Percentiles rank a stretch among this genome's conserved stretches.
phyloP scores from a whole-genome alignment of 2,329 filamentous ascomycete genomes.

The Apiospora kogelbergensis region DNA sequence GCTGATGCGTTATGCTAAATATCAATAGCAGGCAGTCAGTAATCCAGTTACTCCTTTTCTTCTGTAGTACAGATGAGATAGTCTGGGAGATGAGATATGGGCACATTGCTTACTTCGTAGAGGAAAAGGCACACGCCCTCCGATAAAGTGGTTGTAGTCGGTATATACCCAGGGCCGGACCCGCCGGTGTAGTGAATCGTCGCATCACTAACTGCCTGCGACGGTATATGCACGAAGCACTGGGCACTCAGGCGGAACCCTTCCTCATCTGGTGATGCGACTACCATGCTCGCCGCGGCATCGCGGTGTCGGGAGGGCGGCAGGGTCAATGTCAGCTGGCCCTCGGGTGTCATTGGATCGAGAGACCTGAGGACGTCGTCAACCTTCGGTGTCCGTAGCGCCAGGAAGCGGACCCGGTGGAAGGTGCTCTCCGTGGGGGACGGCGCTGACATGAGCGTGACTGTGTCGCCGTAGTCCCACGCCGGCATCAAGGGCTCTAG shows the following conservation, averaged over 20 bases:
- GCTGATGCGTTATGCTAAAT: slow-evolving; percentile 45
- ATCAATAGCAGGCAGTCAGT: neutral
- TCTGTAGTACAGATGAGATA: neutral
- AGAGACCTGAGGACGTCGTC: neutral
- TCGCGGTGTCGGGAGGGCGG: neutral
- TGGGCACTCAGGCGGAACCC: slow-evolving; percentile 5
- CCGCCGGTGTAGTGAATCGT: neutral
- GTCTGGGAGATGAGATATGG: neutral
- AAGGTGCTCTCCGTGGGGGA: neutral
- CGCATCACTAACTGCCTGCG: neutral
- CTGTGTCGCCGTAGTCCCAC: neutral
- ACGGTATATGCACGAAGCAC: neutral
- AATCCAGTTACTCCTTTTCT: neutral
- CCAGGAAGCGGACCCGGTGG: neutral
- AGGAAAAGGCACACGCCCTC: slow-evolving; percentile 51
- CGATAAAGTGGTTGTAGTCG: slow-evolving; percentile 11
- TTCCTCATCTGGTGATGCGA: neutral
- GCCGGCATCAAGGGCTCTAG: neutral
- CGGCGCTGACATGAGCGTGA: neutral
- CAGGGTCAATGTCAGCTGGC: neutral
- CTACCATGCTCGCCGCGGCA: neutral
- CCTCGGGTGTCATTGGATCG: neutral
- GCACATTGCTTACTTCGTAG: slow-evolving; percentile 47
- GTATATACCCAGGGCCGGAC: neutral
- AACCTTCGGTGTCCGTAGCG: neutral